phyloP scores from a whole-genome alignment of 768 basidiomycete genomes.

The Lactarius deliciosus region DNA sequence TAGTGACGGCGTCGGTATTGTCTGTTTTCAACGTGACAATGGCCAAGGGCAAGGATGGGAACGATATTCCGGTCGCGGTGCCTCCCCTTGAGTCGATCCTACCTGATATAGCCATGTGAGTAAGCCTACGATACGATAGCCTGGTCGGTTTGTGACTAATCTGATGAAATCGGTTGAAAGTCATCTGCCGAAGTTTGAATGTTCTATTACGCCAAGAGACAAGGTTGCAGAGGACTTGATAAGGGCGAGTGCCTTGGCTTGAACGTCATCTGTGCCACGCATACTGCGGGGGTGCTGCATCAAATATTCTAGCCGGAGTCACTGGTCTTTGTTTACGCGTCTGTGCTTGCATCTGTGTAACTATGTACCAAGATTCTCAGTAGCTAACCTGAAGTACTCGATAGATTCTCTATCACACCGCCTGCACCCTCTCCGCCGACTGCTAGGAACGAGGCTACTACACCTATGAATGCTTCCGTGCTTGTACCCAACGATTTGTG shows the following conservation, averaged over 20 bases:
- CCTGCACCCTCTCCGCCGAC: no score
- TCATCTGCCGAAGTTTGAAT: not conserved
- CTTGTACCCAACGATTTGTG: no score
- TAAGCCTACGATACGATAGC: not conserved
- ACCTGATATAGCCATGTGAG: not conserved
- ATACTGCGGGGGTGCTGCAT: not conserved
- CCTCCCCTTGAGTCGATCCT: not conserved
- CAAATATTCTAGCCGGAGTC: not conserved
- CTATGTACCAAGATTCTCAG: no score
- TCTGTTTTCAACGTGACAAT: constrained; percentile 12
- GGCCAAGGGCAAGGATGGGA: constrained; percentile 8
- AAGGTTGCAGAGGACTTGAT: not conserved
- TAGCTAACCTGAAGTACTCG: no score
- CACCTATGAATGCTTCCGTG: no score
- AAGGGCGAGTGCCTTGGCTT: not conserved
- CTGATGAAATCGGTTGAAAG: not conserved
- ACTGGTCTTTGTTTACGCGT: not conserved
- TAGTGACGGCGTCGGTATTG: constrained; percentile 7
- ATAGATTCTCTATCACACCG: no score
- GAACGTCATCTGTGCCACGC: not conserved
- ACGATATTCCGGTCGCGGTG: not conserved
- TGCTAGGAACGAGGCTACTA: no score
- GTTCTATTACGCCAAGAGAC: not conserved
- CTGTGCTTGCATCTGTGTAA: no score
- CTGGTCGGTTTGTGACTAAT: not conserved